phyloP scores from a whole-genome alignment of 495 filamentous ascomycete genomes.

The Trichocladium antarcticum region DNA sequence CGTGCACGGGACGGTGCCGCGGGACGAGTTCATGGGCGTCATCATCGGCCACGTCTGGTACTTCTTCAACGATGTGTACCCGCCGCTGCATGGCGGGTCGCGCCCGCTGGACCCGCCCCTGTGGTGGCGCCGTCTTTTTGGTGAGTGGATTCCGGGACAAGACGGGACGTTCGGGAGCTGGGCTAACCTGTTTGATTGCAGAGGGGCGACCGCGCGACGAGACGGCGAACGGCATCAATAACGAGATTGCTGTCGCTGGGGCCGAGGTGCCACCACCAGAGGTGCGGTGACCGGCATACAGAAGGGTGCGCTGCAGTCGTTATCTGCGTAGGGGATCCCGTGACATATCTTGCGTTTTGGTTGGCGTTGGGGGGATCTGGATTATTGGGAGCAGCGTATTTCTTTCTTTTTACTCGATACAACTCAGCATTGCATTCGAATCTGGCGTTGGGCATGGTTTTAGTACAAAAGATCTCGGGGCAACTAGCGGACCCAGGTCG shows the following conservation, averaged over 20 bases:
- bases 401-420: not conserved
- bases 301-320: not conserved
- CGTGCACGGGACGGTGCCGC: constrained; percentile 75
- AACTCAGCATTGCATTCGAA: constrained; percentile 7
- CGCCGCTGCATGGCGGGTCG: constrained; percentile 72
- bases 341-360: not conserved
- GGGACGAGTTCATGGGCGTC: constrained; percentile 91
- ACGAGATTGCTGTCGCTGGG: constrained; percentile 43
- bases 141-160: constrained; percentile 7
- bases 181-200: constrained; percentile 6
- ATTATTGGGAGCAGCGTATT: not conserved
- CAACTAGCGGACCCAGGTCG: no score
- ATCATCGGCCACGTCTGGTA: constrained; percentile 96
- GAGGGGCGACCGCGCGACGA: constrained; percentile 37
- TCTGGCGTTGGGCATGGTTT: constrained; percentile 8
- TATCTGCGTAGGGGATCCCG: not conserved
- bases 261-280: constrained; percentile 23
- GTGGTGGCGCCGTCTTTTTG: constrained; percentile 88
- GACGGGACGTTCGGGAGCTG: not conserved
- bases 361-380: constrained; percentile 8
- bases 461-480: not conserved
- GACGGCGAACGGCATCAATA: constrained; percentile 38
- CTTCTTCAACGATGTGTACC: constrained; percentile 95
- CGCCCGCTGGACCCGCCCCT: constrained; percentile 79
- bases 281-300: constrained; percentile 17